phyloP scores from a whole-genome alignment of 2,329 filamentous ascomycete species.

The Torrubiellomyces zombiae region DNA sequence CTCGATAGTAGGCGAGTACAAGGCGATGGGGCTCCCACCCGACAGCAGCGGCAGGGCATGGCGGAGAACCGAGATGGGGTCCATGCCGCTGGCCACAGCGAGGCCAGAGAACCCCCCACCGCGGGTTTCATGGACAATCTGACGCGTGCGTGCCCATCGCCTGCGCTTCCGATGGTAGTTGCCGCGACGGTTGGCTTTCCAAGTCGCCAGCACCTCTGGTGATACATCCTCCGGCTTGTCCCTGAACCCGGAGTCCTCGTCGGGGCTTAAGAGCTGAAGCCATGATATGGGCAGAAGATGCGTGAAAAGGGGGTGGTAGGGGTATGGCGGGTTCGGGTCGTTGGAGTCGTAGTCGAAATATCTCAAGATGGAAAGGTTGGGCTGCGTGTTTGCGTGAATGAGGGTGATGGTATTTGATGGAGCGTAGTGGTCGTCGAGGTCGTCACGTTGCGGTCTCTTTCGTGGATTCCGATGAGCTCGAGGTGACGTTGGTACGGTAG shows the following conservation, averaged over 20 bases:
- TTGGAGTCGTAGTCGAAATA: slow-evolving; percentile 75
- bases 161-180: slow-evolving; percentile 81
- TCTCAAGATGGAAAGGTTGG: slow-evolving; percentile 72
- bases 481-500: slow-evolving; percentile 5
- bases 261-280: slow-evolving; percentile 74
- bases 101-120: slow-evolving; percentile 69
- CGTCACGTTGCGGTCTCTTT: slow-evolving; percentile 19
- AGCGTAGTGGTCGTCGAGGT: slow-evolving; percentile 49
- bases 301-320: slow-evolving; percentile 62
- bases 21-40: slow-evolving; percentile 68
- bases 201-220: slow-evolving; percentile 43
- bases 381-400: slow-evolving; percentile 67
- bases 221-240: slow-evolving; percentile 43
- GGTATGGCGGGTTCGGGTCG: slow-evolving; percentile 37
- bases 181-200: slow-evolving; percentile 70
- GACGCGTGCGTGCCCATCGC: slow-evolving; percentile 57
- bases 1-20: slow-evolving; percentile 72
- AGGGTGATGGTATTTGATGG: slow-evolving; percentile 63
- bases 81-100: slow-evolving; percentile 68
- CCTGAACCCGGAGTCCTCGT: slow-evolving; percentile 56
- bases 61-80: slow-evolving; percentile 58
- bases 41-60: slow-evolving; percentile 64
- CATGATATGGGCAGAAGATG: slow-evolving; percentile 77
- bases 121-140: slow-evolving; percentile 58
- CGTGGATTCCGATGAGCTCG: slow-evolving; percentile 10